Percentiles rank a stretch among this genome's conserved stretches.
These are phyloP conservation scores for Herpetomonas samuelpessoai DNA, from an alignment of 208 protist species.

Conservation along the genomic window DNA sequence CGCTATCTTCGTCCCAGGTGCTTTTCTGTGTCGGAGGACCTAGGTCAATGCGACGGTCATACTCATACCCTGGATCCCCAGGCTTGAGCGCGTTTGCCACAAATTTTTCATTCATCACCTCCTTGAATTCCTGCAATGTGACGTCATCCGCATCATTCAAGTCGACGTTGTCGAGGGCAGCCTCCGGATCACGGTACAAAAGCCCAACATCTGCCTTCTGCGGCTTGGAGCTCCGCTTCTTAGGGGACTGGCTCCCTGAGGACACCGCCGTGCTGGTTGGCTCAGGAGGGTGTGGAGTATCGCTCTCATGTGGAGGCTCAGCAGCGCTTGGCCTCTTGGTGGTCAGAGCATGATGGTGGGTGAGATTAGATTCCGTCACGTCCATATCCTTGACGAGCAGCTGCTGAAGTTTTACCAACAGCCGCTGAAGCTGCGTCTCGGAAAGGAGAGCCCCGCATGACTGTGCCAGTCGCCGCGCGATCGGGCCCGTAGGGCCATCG, in stretches of 20 bases:
- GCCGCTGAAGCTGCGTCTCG: slow-evolving; percentile 54
- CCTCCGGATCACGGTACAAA: slow-evolving; percentile 86
- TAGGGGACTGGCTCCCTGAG: too few species aligned
- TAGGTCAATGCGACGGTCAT: slow-evolving; percentile 83
- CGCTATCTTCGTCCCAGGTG: slow-evolving; percentile 82
- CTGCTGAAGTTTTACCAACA: slow-evolving; percentile 63
- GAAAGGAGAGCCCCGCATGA: slow-evolving; percentile 59
- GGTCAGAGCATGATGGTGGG: too few species aligned
- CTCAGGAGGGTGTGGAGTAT: background rate
- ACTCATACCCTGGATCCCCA: slow-evolving; percentile 81
- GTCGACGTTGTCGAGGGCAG: slow-evolving; percentile 82
- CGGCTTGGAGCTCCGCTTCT: slow-evolving; percentile 3
- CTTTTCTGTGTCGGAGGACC: slow-evolving; percentile 58
- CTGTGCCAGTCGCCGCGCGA: slow-evolving; percentile 47
- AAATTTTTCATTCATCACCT: slow-evolving; percentile 84
- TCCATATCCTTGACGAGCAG: slow-evolving; percentile 15
- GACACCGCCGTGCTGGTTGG: background rate
- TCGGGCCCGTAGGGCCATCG: slow-evolving; percentile 29
- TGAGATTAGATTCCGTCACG: background rate
- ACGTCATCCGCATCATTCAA: slow-evolving; percentile 87
- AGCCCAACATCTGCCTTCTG: slow-evolving; percentile 87
- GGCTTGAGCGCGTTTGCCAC: slow-evolving; percentile 60
- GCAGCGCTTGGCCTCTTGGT: too few species aligned
- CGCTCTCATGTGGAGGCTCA: background rate
- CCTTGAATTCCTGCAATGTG: slow-evolving; percentile 88